Percentiles rank a stretch among this genome's conserved stretches.
phyloP scores from a whole-genome alignment of 495 filamentous ascomycete genomes.

The Penicillium atrosanguineum region DNA sequence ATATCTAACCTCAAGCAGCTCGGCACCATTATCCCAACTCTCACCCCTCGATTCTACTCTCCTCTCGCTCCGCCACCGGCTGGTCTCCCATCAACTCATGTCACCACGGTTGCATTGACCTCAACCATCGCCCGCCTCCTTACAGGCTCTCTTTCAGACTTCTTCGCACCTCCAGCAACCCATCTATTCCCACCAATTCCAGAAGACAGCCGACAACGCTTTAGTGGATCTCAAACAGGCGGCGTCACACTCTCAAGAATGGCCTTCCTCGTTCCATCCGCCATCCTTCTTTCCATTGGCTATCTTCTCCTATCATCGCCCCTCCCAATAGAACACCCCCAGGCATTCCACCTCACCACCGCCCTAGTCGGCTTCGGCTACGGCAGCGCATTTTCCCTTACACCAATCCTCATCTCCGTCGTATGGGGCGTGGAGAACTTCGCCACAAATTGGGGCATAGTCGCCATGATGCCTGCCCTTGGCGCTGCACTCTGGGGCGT shows the following conservation, averaged over 20 bases:
- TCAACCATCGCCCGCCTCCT: slow-evolving; percentile 85
- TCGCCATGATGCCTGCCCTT: slow-evolving; percentile 82
- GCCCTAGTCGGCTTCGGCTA: slow-evolving; percentile 84
- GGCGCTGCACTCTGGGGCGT: slow-evolving; percentile 85
- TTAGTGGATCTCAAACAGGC: slow-evolving; percentile 23
- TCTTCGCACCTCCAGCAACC: slow-evolving; percentile 69
- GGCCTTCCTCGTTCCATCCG: slow-evolving; percentile 71
- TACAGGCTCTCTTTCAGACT: slow-evolving; percentile 81
- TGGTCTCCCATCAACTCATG: slow-evolving; percentile 76
- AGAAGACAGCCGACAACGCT: slow-evolving; percentile 20
- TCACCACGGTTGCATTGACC: slow-evolving; percentile 85
- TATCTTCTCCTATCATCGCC: slow-evolving; percentile 73
- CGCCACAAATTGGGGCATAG: slow-evolving; percentile 95
- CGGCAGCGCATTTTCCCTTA: slow-evolving; percentile 83
- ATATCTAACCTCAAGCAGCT: slow-evolving; percentile 42
- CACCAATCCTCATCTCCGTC: slow-evolving; percentile 86
- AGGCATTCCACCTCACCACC: slow-evolving; percentile 77
- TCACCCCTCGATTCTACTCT: slow-evolving; percentile 62
- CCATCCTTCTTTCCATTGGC: slow-evolving; percentile 72
- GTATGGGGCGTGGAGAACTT: slow-evolving; percentile 99
- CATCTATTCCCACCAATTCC: slow-evolving; percentile 39
- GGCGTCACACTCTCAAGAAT: slow-evolving; percentile 68
- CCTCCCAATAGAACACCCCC: slow-evolving; percentile 59
- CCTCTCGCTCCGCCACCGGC: slow-evolving; percentile 51
- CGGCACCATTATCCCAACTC: slow-evolving; percentile 85